Conservation (phyloP, 352 stramenopile species). For the Globisporangium abappressorium region DNA sequence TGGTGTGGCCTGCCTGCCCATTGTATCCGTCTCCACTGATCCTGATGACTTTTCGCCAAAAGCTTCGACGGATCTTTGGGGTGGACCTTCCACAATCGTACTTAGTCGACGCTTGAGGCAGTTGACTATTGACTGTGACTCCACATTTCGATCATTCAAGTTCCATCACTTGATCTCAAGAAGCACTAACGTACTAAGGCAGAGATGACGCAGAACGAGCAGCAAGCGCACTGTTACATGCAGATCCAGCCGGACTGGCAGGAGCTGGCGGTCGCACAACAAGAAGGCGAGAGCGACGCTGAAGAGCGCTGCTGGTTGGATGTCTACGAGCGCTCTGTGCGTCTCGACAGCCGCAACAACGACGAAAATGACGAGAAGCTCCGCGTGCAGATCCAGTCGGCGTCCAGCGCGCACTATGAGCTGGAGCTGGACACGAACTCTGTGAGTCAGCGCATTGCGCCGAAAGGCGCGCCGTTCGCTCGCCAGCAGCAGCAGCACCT, state of each 20-base stretch:
- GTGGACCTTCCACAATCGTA: background rate
- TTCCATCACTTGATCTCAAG: background rate
- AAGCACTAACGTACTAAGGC: background rate
- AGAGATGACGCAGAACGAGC: constrained; percentile 1
- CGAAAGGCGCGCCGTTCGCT: background rate
- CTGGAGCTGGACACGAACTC: constrained; percentile 23
- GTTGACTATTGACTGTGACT: background rate
- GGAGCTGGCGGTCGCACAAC: constrained; percentile 1
- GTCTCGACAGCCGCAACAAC: constrained; percentile 7
- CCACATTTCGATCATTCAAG: background rate
- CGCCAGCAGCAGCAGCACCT: constrained; percentile 12
- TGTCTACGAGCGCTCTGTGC: constrained; percentile 41
- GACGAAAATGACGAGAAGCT: background rate
- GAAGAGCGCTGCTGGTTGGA: constrained; percentile 44
- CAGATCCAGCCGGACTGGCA: constrained; percentile 71
- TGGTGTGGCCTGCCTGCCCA: background rate
- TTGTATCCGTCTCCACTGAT: constrained; percentile 3
- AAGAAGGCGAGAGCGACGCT: background rate
- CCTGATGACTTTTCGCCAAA: background rate
- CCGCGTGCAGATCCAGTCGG: constrained; percentile 16
- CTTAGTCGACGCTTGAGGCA: background rate
- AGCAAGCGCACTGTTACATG: constrained; percentile 33
- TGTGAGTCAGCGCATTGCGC: constrained; percentile 2
- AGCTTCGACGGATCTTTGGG: constrained; percentile 1
- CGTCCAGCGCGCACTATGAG: constrained; percentile 39